A percentile compares a stretch with the other conserved stretches of the same genome.
Evolutionary conservation across 352 stramenopile species (phyloP).

Genomic region (Halophytophthora batemanensis): DNA sequence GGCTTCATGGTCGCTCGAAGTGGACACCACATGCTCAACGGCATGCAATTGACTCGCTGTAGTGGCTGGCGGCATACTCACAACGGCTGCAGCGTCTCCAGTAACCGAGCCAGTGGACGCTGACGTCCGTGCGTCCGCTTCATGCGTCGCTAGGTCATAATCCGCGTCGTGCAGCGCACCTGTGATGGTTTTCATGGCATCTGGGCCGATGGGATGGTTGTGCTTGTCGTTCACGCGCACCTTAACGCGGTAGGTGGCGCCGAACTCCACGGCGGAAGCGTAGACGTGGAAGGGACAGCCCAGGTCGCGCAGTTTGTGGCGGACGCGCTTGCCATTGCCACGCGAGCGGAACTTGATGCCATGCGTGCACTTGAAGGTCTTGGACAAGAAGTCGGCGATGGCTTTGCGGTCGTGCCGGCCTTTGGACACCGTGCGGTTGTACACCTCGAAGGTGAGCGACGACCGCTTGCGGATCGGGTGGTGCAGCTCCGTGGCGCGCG

Average conservation of each 20-base stretch:
- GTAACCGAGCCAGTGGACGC: slow-evolving; percentile 1
- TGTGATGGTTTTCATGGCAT: slow-evolving; percentile 56
- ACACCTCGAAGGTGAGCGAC: slow-evolving; percentile 81
- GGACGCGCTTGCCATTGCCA: slow-evolving; percentile 60
- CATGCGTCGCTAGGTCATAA: slow-evolving; percentile 40
- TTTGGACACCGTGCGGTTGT: slow-evolving; percentile 86
- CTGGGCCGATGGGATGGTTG: slow-evolving; percentile 72
- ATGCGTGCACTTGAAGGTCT: slow-evolving; percentile 85
- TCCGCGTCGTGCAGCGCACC: slow-evolving; percentile 50
- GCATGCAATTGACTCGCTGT: slow-evolving; percentile 15
- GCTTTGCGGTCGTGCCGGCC: slow-evolving; percentile 68
- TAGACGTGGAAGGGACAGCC: slow-evolving; percentile 81
- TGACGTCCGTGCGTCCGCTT: slow-evolving; percentile 8
- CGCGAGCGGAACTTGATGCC: slow-evolving; percentile 80
- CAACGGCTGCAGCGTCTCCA: neutral
- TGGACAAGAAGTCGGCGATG: slow-evolving; percentile 75
- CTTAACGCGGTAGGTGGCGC: slow-evolving; percentile 63
- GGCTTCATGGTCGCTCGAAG: slow-evolving; percentile 5
- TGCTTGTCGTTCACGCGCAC: slow-evolving; percentile 71
- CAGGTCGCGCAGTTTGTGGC: slow-evolving; percentile 70
- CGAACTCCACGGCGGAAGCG: slow-evolving; percentile 63
- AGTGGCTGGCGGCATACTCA: neutral
- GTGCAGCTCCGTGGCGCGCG: slow-evolving; percentile 51
- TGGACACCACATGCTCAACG: slow-evolving; percentile 22
- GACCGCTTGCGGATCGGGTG: slow-evolving; percentile 83